phyloP scores from a whole-genome alignment of 805 yeast species.

The Starmerella bombicola region DNA sequence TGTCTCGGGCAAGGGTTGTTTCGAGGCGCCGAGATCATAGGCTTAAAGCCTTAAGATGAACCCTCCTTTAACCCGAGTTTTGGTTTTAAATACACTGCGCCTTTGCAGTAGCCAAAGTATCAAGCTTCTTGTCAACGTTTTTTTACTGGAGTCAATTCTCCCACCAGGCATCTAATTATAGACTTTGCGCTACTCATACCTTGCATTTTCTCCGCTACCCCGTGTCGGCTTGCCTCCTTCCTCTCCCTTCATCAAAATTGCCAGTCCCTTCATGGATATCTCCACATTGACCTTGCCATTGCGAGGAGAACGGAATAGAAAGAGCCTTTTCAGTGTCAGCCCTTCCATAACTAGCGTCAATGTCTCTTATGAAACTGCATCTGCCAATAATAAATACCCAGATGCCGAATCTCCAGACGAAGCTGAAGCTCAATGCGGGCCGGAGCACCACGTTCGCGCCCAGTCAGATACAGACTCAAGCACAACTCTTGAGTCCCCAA shows the following conservation, averaged over 20 bases:
- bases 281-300: slow-evolving; percentile 16
- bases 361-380: slow-evolving; percentile 20
- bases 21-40: no score
- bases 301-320: slow-evolving; percentile 9
- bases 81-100: no score
- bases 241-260: not conserved
- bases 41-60: no score
- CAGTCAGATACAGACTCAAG: no score
- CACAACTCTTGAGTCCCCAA: not conserved
- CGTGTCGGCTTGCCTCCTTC: not conserved
- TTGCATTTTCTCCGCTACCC: no score
- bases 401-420: not conserved
- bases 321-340: slow-evolving; percentile 9
- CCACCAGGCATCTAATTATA: no score
- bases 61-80: no score
- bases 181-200: no score
- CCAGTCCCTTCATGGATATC: slow-evolving; percentile 14
- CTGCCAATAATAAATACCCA: not conserved
- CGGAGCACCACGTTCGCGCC: not conserved
- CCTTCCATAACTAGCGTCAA: slow-evolving; percentile 20
- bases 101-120: no score
- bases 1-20: no score
- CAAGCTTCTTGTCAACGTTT: no score
- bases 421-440: not conserved
- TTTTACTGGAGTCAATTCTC: no score